These are phyloP conservation scores for Erodium texanum DNA, from an alignment of 441 rosid species.

Conservation along the genomic window DNA sequence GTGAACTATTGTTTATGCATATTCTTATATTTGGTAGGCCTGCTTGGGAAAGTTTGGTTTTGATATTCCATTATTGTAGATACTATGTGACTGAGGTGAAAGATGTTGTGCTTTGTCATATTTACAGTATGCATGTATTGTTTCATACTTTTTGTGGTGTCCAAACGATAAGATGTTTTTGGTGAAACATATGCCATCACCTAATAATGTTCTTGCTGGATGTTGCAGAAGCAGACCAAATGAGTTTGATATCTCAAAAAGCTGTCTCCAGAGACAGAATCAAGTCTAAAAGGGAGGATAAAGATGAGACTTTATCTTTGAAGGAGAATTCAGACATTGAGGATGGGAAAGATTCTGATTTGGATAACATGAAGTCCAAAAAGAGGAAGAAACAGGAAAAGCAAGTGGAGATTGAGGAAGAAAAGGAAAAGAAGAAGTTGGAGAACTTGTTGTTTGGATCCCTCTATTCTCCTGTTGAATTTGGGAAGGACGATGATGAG, in stretches of 20 bases:
- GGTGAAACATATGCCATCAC: neutral
- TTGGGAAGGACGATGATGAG: slow-evolving; percentile 36
- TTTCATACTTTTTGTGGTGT: too few species aligned
- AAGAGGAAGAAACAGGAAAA: slow-evolving; percentile 49
- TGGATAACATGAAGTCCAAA: slow-evolving; percentile 27
- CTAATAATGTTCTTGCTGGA: neutral
- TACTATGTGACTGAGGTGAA: too few species aligned
- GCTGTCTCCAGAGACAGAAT: slow-evolving; percentile 25
- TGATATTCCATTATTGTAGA: too few species aligned
- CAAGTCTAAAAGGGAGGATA: slow-evolving; percentile 27
- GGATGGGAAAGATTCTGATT: slow-evolving; percentile 23
- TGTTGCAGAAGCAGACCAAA: slow-evolving; percentile 17
- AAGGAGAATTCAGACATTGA: slow-evolving; percentile 23
- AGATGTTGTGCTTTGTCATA: too few species aligned
- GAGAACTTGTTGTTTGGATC: slow-evolving; percentile 73
- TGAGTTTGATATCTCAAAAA: slow-evolving; percentile 65
- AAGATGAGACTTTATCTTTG: slow-evolving; percentile 21
- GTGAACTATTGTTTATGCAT: too few species aligned
- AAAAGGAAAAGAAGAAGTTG: slow-evolving; percentile 55
- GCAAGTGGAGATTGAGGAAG: slow-evolving; percentile 36
- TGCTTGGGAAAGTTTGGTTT: too few species aligned
- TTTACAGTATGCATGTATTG: too few species aligned
- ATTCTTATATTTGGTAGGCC: too few species aligned
- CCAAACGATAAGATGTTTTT: too few species aligned
- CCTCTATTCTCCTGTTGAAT: slow-evolving; percentile 58